These are phyloP conservation scores for Cyclotella atomus DNA, from an alignment of 108 stramenopile species.

Conservation along the genomic window DNA sequence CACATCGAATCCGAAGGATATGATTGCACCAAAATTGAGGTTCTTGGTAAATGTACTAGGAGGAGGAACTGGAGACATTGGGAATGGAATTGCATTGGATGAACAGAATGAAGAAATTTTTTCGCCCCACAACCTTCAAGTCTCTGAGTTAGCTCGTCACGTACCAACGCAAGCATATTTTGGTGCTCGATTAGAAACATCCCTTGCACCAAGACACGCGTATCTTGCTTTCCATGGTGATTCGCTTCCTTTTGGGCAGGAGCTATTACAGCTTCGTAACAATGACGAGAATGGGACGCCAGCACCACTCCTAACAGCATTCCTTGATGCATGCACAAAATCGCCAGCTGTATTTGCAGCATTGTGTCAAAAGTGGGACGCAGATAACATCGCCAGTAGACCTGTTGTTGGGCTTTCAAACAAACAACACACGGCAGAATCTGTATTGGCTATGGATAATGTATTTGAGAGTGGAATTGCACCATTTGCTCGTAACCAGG, in stretches of 20 bases:
- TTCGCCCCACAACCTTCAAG: slow-evolving; percentile 16
- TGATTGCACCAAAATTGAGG: slow-evolving; percentile 16
- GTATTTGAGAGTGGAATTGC: slow-evolving; percentile 1
- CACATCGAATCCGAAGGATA: neutral
- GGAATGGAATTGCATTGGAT: slow-evolving; percentile 7
- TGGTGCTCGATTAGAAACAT: slow-evolving; percentile 7
- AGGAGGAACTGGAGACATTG: slow-evolving; percentile 20
- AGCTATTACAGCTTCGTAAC: neutral
- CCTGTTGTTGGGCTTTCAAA: neutral
- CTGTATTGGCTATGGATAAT: slow-evolving; percentile 18
- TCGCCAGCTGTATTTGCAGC: slow-evolving; percentile 10
- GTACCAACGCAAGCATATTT: slow-evolving; percentile 10
- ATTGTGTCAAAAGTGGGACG: slow-evolving; percentile 7
- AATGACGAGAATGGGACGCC: neutral
- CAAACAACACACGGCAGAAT: slow-evolving; percentile 11
- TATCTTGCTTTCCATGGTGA: slow-evolving; percentile 11
- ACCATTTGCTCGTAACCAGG: slow-evolving; percentile 13
- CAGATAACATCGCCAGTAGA: slow-evolving; percentile 3
- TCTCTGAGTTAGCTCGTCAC: neutral
- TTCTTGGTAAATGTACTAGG: slow-evolving; percentile 24
- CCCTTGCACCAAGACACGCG: slow-evolving; percentile 21
- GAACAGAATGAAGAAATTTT: slow-evolving; percentile 2
- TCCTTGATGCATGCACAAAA: slow-evolving; percentile 11
- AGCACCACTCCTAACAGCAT: slow-evolving; percentile 4
- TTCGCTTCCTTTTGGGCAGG: slow-evolving; percentile 12